Percentiles rank a stretch among this genome's conserved stretches.
Evolutionary conservation across 768 basidiomycete genomes (phyloP).

Genomic region (Omphalotus guepiniiformis): DNA sequence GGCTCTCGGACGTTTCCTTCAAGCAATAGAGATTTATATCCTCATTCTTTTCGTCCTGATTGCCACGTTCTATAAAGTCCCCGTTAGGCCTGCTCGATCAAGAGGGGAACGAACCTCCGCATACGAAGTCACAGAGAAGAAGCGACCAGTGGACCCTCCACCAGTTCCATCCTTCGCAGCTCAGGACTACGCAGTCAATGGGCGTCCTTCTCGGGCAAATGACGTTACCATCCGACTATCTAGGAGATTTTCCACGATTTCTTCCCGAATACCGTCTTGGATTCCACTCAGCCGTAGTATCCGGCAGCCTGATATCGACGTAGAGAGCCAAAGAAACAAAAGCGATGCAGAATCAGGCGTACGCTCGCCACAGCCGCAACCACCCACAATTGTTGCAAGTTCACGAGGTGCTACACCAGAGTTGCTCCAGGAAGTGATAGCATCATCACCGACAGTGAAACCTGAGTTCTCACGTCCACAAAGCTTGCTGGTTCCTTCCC

Average conservation of each 20-base stretch:
- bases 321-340: too few species aligned
- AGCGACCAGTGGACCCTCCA: neutral
- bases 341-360: too few species aligned
- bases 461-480: too few species aligned
- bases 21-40: conserved; percentile 60
- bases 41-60: conserved; percentile 57
- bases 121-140: conserved; percentile 16
- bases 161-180: neutral
- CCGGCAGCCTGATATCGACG: neutral
- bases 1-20: conserved; percentile 23
- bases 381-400: neutral
- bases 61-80: conserved; percentile 29
- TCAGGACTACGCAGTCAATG: neutral
- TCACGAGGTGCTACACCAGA: neutral
- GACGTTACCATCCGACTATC: conserved; percentile 18
- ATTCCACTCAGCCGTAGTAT: too few species aligned
- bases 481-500: too few species aligned
- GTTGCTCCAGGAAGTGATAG: too few species aligned
- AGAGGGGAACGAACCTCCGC: conserved; percentile 13
- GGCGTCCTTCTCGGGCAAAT: conserved; percentile 8
- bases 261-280: conserved; percentile 41
- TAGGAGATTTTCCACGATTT: conserved; percentile 21
- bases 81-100: conserved; percentile 7
- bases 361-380: neutral
- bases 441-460: neutral